Evolutionary conservation across 139 green algal species (phyloP).

Genomic region (Coelastrella sp.): DNA sequence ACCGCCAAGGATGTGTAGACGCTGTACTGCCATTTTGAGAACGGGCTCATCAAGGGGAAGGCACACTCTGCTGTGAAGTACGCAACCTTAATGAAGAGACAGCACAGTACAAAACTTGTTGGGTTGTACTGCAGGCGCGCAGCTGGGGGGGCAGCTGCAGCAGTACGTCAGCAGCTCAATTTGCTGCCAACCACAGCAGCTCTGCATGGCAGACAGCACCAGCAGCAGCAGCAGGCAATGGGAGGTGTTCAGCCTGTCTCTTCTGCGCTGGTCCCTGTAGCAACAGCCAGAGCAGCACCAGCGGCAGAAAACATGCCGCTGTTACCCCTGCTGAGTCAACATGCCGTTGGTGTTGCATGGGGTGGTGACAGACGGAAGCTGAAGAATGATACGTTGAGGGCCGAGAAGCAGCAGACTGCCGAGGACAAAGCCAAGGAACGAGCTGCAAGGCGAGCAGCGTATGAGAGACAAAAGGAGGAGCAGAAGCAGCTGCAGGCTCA

Average conservation of each 20-base stretch:
- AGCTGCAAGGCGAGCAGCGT: not conserved
- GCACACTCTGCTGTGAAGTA: no score
- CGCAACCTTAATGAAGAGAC: no score
- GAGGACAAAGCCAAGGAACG: not conserved
- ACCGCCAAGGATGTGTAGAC: no score
- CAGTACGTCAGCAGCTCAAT: constrained; percentile 20
- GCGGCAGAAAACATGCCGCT: not conserved
- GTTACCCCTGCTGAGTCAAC: not conserved
- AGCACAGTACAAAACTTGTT: no score
- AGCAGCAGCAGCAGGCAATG: not conserved
- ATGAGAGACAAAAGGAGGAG: not conserved
- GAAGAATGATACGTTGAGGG: not conserved
- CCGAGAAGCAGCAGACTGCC: not conserved
- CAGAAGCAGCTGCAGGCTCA: not conserved
- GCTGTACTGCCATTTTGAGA: no score
- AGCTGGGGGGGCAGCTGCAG: not conserved
- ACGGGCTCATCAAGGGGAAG: no score
- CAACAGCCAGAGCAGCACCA: not conserved
- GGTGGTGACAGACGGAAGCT: not conserved
- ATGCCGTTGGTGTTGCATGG: not conserved
- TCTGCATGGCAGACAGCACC: not conserved
- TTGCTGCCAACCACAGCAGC: not conserved
- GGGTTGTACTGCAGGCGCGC: not conserved
- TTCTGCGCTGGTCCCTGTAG: not conserved
- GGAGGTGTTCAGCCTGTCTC: not conserved